A percentile compares a stretch with the other conserved stretches of the same genome.
These are phyloP conservation scores for Chlorencoelia australis DNA, from an alignment of 2,329 filamentous ascomycete genomes.

Conservation along the genomic window DNA sequence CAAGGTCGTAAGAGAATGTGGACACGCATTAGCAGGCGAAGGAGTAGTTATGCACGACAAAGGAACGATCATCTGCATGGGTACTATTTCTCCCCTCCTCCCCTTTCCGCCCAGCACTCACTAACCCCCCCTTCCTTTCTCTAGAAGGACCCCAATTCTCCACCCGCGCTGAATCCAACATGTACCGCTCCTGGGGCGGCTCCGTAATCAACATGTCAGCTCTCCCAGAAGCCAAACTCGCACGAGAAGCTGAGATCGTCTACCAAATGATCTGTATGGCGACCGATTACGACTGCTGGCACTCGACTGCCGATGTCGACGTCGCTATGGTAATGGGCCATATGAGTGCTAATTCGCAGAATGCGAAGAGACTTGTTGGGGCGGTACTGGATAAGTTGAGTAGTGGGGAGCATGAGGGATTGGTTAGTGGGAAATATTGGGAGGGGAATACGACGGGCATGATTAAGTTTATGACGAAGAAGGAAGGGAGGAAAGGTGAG, in stretches of 20 bases:
- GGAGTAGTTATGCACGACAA: constrained; percentile 75
- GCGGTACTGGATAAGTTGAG: constrained; percentile 80
- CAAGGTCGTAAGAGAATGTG: constrained; percentile 64
- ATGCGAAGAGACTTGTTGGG: constrained; percentile 75
- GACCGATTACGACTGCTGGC: constrained; percentile 99
- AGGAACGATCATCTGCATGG: constrained; percentile 87
- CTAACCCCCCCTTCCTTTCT: constrained; percentile 4
- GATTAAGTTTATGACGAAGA: constrained; percentile 72
- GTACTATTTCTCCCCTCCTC: constrained; percentile 36
- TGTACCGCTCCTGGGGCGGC: constrained; percentile 92
- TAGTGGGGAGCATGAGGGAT: constrained; percentile 63
- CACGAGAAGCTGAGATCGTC: constrained; percentile 87
- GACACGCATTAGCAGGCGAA: constrained; percentile 66
- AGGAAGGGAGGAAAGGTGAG: constrained; percentile 60
- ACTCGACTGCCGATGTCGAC: constrained; percentile 70
- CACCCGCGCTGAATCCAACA: constrained; percentile 86
- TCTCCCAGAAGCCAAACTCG: constrained; percentile 90
- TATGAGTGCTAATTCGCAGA: constrained; percentile 87
- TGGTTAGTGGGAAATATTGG: constrained; percentile 74
- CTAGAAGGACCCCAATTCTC: constrained; percentile 96
- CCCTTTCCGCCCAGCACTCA: background rate
- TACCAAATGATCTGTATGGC: constrained; percentile 99
- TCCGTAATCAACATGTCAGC: constrained; percentile 98
- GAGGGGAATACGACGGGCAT: constrained; percentile 68
- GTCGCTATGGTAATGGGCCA: constrained; percentile 96